Percentiles rank a stretch among this genome's conserved stretches.
These are phyloP conservation scores for Claviceps paspali DNA, from an alignment of 2,329 filamentous ascomycete species.

Conservation along the genomic window DNA sequence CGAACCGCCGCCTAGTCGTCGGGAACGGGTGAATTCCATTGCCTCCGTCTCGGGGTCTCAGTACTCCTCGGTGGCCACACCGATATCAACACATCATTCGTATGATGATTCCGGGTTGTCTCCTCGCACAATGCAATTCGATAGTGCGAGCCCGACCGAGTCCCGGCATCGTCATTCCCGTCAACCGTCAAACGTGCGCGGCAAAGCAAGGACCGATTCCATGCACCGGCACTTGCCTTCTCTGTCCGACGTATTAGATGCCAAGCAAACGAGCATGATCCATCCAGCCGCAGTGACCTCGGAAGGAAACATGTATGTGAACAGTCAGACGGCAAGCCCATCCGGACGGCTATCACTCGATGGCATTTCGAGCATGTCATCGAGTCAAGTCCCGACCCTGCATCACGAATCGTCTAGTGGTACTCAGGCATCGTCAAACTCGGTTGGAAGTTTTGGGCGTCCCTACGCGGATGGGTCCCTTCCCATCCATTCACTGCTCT, in stretches of 20 bases:
- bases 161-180: conserved; percentile 13
- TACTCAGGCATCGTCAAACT: conserved; percentile 26
- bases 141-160: conserved; percentile 16
- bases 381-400: conserved; percentile 21
- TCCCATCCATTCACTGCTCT: conserved; percentile 38
- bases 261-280: conserved; percentile 11
- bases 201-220: conserved; percentile 10
- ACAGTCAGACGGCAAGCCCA: neutral
- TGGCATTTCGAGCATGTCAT: conserved; percentile 14
- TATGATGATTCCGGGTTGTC: conserved; percentile 30
- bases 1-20: conserved; percentile 30
- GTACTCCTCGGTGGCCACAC: conserved; percentile 23
- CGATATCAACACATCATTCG: conserved; percentile 20
- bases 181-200: conserved; percentile 15
- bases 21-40: conserved; percentile 32
- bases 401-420: conserved; percentile 30
- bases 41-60: conserved; percentile 31
- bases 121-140: conserved; percentile 23
- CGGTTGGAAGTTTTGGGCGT: conserved; percentile 20
- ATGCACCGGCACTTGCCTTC: conserved; percentile 27
- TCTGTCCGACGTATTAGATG: conserved; percentile 32
- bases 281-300: conserved; percentile 6
- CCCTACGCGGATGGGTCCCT: conserved; percentile 34
- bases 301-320: conserved; percentile 2
- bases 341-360: conserved; percentile 12